Evolutionary conservation across 2,329 filamentous ascomycete genomes (phyloP), one percentile per base, ranked within the genome.

Genomic region (Drechslerella dactyloides): DNA sequence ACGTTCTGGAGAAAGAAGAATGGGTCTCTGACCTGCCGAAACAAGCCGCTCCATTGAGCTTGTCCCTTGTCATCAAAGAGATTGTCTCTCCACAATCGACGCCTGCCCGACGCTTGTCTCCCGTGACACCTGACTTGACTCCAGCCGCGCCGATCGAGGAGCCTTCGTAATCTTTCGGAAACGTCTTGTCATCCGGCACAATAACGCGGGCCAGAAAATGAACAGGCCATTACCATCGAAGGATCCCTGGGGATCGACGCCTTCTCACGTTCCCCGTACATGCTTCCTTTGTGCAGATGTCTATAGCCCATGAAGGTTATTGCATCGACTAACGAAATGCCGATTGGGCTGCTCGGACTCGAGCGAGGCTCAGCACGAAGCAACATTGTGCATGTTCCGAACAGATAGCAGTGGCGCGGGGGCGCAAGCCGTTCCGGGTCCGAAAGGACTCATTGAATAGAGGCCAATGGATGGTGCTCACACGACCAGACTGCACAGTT

Each of bases 1-100:
- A 33, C 27, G 27, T 33, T 56, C 51, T 27, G 8, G 27, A 46
- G 44, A 52, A 52, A 17, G 17, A 24, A 33, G 15, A 52, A 56
- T 30, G 56, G 53, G 55, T 60, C 19, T 40, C 50, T 30, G 62
- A 19, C 40, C 8, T 52, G 13, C 46, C 52, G 50, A 61, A 51
- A 61, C 52, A 52, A 55, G 48, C 46, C 54, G 48, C 44, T 58
- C 37, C 42, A 66, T 42, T n/a, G 30, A 30, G 50, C 17, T 23
- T n/a, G 11, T 19, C n/a, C 30, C 50, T 30, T 30, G 30, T 53
- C 50, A 35, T 53, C 24, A 10, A 53, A 30, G 23, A 53, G 50
- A 53, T 53, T 30, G 17, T 53, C 24, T 30, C 17, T n/a, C 21
- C 50, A 30, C 24, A 3, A 33, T 52, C 5, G 19, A 30, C 48